Base-by-base conservation (phyloP, 345 rosid species). In the Salix arbutifolia region DNA sequence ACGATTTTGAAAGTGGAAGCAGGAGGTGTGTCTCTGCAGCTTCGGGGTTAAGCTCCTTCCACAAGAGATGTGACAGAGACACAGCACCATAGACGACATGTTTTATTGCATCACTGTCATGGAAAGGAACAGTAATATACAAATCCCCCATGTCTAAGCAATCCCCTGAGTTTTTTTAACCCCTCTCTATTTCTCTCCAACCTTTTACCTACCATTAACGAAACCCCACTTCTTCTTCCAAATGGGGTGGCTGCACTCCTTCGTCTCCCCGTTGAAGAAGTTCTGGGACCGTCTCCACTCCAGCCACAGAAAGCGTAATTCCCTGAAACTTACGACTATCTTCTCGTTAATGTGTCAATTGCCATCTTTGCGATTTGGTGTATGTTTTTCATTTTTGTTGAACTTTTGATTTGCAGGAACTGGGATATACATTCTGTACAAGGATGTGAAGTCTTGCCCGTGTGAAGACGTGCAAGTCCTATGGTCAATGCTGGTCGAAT, bases 401-500 rank as follows among this genome's bases (percentile, higher is more conserved):
- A 53, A 7, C 12, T 53, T 8, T 52, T 25, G 0, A 25, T 35
- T 56, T 26, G 37, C 82, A 70, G 69, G 68, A 3, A 65, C 30
- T 13, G 78, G 79, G 48, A 74, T 70, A 42, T 74, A 70, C 75
- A 80, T 70, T 50, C 26, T 80, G 58, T 71, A 80, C 72, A 53
- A 80, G 48, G 78, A 75, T 70, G 83, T 74, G 61, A 65, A 80
- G 8, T 70, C 79, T n/a, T 79, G 82, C 75, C 67, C 35, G 0
- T 79, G 72, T 52, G 78, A 79, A 74, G 82, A 75, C 53, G 78
- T 79, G 16, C 82, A 50, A 1, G 67, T 79, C 31, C 35, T 79
- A 3, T 75, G 82, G 82, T 79, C 82, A 64, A 79, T 79, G 10
- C 67, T 79, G 40, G 75, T 70, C 16, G 82, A 74, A 26, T 79